Evolutionary conservation across 2,329 filamentous ascomycete species (phyloP), one percentile per base, ranked within the genome.

Genomic region (Trichoderma sp.): DNA sequence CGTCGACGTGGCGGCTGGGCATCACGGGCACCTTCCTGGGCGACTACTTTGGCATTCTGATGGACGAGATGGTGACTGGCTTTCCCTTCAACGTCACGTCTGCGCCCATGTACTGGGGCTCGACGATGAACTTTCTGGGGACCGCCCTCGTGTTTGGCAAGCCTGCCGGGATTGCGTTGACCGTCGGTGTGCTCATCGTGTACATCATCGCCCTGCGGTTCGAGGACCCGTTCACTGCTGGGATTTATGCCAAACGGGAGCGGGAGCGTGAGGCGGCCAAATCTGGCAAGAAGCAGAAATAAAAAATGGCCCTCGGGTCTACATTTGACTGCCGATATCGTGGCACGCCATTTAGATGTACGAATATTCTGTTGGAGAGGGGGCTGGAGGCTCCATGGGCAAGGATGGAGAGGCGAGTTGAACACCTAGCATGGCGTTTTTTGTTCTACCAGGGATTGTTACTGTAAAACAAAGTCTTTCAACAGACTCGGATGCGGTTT

Each of bases 41-140:
- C 73, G 95, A 99, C 83, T 99, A 99, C 84, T 99, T 98, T 78
- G 95, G 95, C 73, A 97, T 98, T 78, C 85, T 99, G 72, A 97
- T 97, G 93, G 94, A 98, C 77, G 83, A 90, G 73, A 94, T 94
- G 75, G 94, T 99, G 63, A 97, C 93, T 13, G 91, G 92, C 15
- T 99, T 99, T 78, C 95, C 95, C 2, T 99, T 99, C 86, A 98
- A 92, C 80, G 86, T 98, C 70, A 94, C 90, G 65, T 87, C 89
- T 72, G 91, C 93, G 63, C 95, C 95, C 70, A 99, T 99, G 95
- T 99, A 99, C 84, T 92, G 93, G 82, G 95, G 95, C 68, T 93
- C 90, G 70, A 95, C 94, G 27, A 85, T 97, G 86, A 94, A 91
- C 81, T 99, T 99, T 81, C 81, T 98, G 67, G 95, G 92, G 27